These are phyloP conservation scores for Fraxinus albicans DNA, from an alignment of 305 asterid genomes.

Conservation along the genomic window DNA sequence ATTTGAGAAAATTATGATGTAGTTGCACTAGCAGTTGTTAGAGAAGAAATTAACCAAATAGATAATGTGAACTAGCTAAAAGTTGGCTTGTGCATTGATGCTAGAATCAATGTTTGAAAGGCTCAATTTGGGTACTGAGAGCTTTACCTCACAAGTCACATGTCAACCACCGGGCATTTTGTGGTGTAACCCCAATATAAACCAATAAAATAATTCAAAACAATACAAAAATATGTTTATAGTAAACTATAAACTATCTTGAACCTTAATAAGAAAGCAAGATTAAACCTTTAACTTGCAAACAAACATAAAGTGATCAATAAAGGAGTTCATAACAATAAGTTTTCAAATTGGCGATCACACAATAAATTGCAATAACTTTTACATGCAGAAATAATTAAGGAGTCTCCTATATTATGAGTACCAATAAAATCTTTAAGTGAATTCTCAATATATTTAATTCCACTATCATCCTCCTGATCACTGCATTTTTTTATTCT, in stretches of 20 bases:
- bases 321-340: neutral
- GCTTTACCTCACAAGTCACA: neutral
- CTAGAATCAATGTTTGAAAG: neutral
- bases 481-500: neutral
- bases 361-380: too few species aligned
- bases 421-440: neutral
- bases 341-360: neutral
- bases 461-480: neutral
- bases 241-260: neutral
- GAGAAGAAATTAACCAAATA: neutral
- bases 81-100: neutral
- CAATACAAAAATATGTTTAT: neutral
- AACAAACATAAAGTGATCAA: neutral
- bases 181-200: neutral
- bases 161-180: neutral
- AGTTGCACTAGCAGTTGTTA: neutral
- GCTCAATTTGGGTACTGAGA: neutral
- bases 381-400: neutral
- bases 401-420: neutral
- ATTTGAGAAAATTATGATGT: neutral
- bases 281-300: neutral
- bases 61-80: neutral
- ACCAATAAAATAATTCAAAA: neutral
- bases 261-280: neutral
- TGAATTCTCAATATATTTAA: neutral